These are phyloP conservation scores for Suhomyces chickasaworum DNA, from an alignment of 1,139 yeast genomes.

Conservation along the genomic window DNA sequence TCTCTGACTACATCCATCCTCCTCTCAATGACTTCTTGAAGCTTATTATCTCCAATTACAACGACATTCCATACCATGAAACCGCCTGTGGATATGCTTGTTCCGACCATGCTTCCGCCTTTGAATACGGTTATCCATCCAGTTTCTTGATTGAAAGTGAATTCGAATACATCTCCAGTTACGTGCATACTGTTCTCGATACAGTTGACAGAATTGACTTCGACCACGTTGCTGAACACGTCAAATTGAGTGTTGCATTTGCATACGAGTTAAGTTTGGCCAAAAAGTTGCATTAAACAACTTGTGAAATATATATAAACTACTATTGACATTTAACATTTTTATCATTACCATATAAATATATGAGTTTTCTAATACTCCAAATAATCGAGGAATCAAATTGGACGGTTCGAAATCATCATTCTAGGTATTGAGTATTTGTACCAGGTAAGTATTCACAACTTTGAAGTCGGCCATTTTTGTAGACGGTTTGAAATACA, in stretches of 20 bases:
- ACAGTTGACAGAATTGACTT: conserved; percentile 76
- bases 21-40: conserved; percentile 65
- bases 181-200: conserved; percentile 76
- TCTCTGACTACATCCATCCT: conserved; percentile 70
- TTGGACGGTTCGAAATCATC: no score
- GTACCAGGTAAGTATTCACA: conserved; percentile 21
- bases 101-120: conserved; percentile 88
- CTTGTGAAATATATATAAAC: no score
- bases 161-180: conserved; percentile 62
- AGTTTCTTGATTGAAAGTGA: conserved; percentile 80
- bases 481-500: conserved; percentile 26
- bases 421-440: conserved; percentile 15
- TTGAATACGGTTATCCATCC: conserved; percentile 80
- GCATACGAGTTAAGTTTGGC: conserved; percentile 61
- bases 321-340: no score
- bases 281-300: conserved; percentile 9
- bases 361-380: no score
- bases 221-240: conserved; percentile 52
- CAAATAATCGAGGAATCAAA: no score
- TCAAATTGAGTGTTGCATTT: conserved; percentile 70
- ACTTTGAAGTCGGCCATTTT: conserved; percentile 19
- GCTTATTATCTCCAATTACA: conserved; percentile 58
- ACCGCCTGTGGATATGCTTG: conserved; percentile 91
- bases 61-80: conserved; percentile 68
- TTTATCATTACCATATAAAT: no score